Evolutionary conservation across 176 grass and related monocot genomes (phyloP).

Genomic region (Poa annua): DNA sequence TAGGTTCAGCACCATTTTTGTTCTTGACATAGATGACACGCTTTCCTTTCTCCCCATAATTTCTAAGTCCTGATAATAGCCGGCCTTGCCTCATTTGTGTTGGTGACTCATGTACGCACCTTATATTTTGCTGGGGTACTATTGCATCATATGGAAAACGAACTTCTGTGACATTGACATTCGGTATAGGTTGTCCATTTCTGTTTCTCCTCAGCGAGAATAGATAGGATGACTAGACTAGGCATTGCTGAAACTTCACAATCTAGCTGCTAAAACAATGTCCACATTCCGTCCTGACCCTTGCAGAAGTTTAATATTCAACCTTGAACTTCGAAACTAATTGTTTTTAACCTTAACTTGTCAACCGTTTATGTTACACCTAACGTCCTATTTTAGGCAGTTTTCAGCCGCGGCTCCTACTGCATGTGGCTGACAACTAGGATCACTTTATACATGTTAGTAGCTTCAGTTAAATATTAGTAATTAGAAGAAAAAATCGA

Average conservation of each 20-base stretch:
- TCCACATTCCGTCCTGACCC: neutral
- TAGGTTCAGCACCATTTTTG: neutral
- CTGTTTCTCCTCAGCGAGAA: neutral
- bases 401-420: neutral
- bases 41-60: neutral
- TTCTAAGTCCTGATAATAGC: neutral
- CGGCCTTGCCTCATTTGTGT: slow-evolving; percentile 8
- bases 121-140: slow-evolving; percentile 26
- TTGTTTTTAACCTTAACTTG: neutral
- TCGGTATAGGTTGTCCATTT: slow-evolving; percentile 25
- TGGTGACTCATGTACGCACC: slow-evolving; percentile 4
- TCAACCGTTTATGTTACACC: neutral
- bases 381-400: neutral
- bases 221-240: neutral
- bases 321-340: neutral
- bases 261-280: neutral
- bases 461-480: neutral
- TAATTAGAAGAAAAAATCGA: neutral
- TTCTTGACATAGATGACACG: neutral
- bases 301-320: neutral
- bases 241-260: slow-evolving; percentile 5
- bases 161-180: neutral
- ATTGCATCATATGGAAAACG: slow-evolving; percentile 15
- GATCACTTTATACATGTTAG: neutral
- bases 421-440: neutral